Evolutionary conservation across 345 rosid genomes (phyloP), one percentile per base, ranked within the genome.

Genomic region (Cardamine resedifolia): DNA sequence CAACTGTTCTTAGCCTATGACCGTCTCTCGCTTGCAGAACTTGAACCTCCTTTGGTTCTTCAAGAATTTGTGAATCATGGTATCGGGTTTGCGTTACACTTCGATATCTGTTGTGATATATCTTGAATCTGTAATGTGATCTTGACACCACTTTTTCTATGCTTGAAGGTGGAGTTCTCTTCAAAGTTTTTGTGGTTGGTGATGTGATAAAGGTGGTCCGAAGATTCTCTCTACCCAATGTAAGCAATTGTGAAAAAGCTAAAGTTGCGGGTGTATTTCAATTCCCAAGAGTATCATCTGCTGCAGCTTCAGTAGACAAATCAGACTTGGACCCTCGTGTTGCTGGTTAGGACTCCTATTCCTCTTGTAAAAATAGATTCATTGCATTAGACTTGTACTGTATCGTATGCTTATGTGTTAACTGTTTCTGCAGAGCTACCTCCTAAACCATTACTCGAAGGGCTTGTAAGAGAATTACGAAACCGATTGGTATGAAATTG

Each of bases 21-120:
- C 79, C 75, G 74, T 52, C 79, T 52, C 66, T 88, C 96, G 47
- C 89, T 90, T 47, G 71, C 86, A 52, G 84, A 86, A 79, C 94
- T 93, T 41, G 92, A 90, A 64, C 96, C 97, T 28, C 98, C 98
- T 9, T 44, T 90, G 79, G 85, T 90, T 26, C 82, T 93, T 28
- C 98, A 93, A 77, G 98, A 93, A 83, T 93, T 93, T 80, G 89
- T 93, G 3, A 90, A 90, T 79, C 98, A 93, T 77, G 97, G 98
- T 93, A 92, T 33, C 1, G 0, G 72, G 19, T 57, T 52, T 51
- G 4, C 0, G 7, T 20, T 28, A 43, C 18, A 27, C 39, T 26
- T 74, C 20, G 52, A 18, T 4, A 21, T 66, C 68, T 60, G 10
- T 14, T 24, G 21, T 56, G 7, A 18, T 49, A 38, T 38, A 12